Evolutionary conservation across 257 asterid species (phyloP).

Genomic region (Ocimum tenuiflorum): DNA sequence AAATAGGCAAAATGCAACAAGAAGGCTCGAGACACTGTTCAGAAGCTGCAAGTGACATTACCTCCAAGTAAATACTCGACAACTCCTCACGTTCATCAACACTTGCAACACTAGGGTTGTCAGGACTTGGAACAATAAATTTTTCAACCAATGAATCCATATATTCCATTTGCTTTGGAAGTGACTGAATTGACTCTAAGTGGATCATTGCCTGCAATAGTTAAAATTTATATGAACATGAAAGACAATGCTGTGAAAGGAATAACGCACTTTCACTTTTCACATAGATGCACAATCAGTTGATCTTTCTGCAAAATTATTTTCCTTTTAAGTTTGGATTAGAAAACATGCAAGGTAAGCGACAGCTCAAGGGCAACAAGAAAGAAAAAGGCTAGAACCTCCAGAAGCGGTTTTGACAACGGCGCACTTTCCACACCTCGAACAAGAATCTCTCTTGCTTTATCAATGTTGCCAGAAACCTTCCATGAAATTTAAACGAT

Average conservation of each 20-base stretch:
- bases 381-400: constrained; percentile 42
- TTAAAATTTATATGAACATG: constrained; percentile 12
- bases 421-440: constrained; percentile 67
- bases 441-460: constrained; percentile 47
- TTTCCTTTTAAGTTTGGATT: background rate
- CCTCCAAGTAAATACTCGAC: constrained; percentile 94
- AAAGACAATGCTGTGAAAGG: background rate
- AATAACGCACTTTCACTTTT: background rate
- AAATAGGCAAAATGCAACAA: background rate
- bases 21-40: background rate
- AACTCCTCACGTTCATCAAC: constrained; percentile 81
- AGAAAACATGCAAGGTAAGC: background rate
- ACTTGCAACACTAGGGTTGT: constrained; percentile 51
- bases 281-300: background rate
- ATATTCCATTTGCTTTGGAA: constrained; percentile 70
- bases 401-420: constrained; percentile 80
- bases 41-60: constrained; percentile 19
- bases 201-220: constrained; percentile 81
- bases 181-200: constrained; percentile 84
- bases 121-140: constrained; percentile 50
- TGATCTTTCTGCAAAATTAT: background rate
- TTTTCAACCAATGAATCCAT: constrained; percentile 77
- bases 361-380: background rate
- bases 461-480: constrained; percentile 61
- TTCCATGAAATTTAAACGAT: constrained; percentile 17